Base-by-base conservation (phyloP, 805 yeast genomes). In the Myxozyma mucilagina region DNA sequence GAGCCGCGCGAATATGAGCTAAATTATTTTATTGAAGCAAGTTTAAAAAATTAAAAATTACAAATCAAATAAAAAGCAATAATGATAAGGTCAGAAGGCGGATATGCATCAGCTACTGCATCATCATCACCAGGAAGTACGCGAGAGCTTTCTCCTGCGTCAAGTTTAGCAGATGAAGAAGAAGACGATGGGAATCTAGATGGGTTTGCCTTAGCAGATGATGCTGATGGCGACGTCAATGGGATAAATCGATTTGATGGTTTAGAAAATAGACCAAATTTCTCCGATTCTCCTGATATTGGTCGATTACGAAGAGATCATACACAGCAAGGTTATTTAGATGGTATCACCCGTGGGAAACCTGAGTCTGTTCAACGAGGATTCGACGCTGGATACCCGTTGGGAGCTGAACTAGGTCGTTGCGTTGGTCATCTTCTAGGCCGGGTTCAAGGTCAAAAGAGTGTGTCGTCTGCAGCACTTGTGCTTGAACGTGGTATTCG, bases 311-410 rank as follows among this genome's bases (percentile, higher is more conserved):
- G 67, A 31, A 76, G 92, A 35, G 80, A 78, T 9, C 97, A 92
- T 70, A 79, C 78, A 8, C 89, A 88, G 65, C 87, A 87, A 64
- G 98, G 97, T 0, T 92, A 89, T 67, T 73, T 90, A 4, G 96
- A 87, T 62, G 98, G 97, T 0, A 70, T 92, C 5, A 78, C 89
- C 0, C 74, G 72, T 14, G 83, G 90, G 4, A 86, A 89, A 68
- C 96, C 89, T 66, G 73, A 74, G 7, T 82, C 86, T 44, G 75
- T 90, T 29, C 97, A 92, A 70, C 70, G 76, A 11, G 97, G 97
- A 0, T 92, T 93, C 70, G 96, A 92, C 71, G 79, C 76, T 1
- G 93, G 93, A 0, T 92, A 84, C 67, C 90, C 89, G 0, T 69
- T 75, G 1, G 98, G 98, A 0, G 90, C 94, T 0, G 70, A 69